Percentiles rank a stretch among this genome's conserved stretches.
These are phyloP conservation scores for Colletotrichum chrysophilum DNA, from an alignment of 2,329 filamentous ascomycete genomes.

Conservation along the genomic window DNA sequence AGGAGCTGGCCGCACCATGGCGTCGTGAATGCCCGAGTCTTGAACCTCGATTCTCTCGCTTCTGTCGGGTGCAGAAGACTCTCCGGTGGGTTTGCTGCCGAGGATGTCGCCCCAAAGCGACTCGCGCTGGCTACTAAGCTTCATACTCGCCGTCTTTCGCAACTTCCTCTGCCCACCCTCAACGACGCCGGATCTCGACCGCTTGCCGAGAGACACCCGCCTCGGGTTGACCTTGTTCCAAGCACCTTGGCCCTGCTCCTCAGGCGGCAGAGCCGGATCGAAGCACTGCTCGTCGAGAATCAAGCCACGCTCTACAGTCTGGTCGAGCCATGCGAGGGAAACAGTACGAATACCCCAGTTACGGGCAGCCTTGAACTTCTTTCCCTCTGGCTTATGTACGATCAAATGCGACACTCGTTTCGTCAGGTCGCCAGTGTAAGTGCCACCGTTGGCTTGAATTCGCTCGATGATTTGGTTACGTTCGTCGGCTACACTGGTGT, in stretches of 20 bases:
- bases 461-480: constrained; percentile 73
- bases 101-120: constrained; percentile 93
- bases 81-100: constrained; percentile 36
- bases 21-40: constrained; percentile 34
- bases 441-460: constrained; percentile 75
- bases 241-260: constrained; percentile 78
- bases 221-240: constrained; percentile 65
- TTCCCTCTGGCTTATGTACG: constrained; percentile 77
- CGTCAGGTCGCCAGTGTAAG: constrained; percentile 87
- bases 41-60: constrained; percentile 25
- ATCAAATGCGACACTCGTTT: constrained; percentile 88
- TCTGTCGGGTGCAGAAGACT: constrained; percentile 1
- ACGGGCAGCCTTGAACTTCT: constrained; percentile 89
- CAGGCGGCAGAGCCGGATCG: constrained; percentile 71
- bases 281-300: constrained; percentile 87
- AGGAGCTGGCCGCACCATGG: constrained; percentile 20
- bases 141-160: constrained; percentile 85
- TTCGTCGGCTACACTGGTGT: constrained; percentile 55
- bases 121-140: constrained; percentile 79
- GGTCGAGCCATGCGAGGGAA: constrained; percentile 81
- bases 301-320: constrained; percentile 87
- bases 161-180: constrained; percentile 78
- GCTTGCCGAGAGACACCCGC: constrained; percentile 60
- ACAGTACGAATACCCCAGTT: constrained; percentile 84
- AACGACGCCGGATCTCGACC: constrained; percentile 55